Evolutionary conservation across 1,139 yeast genomes (phyloP).

Genomic region (Nakaseomyces glabratus): DNA sequence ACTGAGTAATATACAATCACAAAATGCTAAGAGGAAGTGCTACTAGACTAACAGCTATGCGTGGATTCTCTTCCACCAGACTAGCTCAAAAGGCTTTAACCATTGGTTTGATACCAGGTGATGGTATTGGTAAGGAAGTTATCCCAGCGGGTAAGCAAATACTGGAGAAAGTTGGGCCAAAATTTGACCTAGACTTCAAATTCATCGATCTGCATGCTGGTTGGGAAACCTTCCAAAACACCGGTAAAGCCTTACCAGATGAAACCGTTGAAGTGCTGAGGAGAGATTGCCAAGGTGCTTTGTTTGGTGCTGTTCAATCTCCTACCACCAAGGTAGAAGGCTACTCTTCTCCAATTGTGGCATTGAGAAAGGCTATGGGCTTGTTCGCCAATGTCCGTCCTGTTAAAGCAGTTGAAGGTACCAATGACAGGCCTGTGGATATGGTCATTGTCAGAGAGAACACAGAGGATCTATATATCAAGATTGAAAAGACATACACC

Average conservation of each 20-base stretch:
- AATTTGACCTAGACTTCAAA: conserved; percentile 69
- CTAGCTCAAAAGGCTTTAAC: conserved; percentile 24
- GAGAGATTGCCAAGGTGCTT: conserved; percentile 87
- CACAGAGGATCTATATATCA: conserved; percentile 93
- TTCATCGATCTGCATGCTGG: conserved; percentile 90
- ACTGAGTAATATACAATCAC: too few species aligned
- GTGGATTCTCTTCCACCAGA: conserved; percentile 17
- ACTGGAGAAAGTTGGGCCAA: conserved; percentile 68
- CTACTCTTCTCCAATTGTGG: conserved; percentile 96
- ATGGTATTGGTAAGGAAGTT: conserved; percentile 96
- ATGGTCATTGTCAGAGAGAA: conserved; percentile 97
- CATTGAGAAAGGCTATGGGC: conserved; percentile 88
- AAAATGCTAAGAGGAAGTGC: conserved; percentile 24
- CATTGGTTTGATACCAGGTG: conserved; percentile 82
- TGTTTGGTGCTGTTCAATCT: conserved; percentile 94
- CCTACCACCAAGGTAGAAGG: conserved; percentile 93
- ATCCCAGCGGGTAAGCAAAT: conserved; percentile 89
- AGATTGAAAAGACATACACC: conserved; percentile 72
- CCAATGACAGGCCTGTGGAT: conserved; percentile 76
- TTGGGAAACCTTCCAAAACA: conserved; percentile 80
- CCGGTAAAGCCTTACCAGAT: conserved; percentile 93
- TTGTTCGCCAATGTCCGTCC: conserved; percentile 96
- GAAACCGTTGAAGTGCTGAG: conserved; percentile 76
- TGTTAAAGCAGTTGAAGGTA: conserved; percentile 81
- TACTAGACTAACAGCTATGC: conserved; percentile 18